Evolutionary conservation across 176 grass and related monocot genomes (phyloP).

Genomic region (Oryza meridionalis): DNA sequence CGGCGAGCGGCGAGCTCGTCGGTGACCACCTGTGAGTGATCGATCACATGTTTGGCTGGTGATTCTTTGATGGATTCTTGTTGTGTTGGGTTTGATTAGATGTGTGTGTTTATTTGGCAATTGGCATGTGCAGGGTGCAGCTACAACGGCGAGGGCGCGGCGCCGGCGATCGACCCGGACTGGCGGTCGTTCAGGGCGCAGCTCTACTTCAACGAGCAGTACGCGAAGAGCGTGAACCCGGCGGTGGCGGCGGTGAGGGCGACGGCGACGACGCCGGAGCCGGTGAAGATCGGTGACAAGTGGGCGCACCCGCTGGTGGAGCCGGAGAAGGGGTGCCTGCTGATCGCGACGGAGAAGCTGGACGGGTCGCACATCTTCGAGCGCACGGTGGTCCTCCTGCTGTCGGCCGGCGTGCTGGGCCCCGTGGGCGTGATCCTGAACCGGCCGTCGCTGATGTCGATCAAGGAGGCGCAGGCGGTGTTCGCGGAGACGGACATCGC

Average conservation of each 20-base stretch:
- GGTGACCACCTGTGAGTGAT: constrained; percentile 36
- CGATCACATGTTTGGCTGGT: background rate
- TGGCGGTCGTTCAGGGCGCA: constrained; percentile 81
- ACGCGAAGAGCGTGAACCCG: constrained; percentile 2
- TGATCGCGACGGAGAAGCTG: constrained; percentile 83
- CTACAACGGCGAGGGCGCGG: constrained; percentile 34
- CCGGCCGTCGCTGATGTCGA: constrained; percentile 92
- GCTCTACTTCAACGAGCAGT: constrained; percentile 60
- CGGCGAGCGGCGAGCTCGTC: background rate
- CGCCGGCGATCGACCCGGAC: constrained; percentile 45
- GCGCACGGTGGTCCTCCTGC: constrained; percentile 82
- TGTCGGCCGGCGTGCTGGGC: constrained; percentile 59
- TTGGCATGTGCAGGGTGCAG: constrained; percentile 50
- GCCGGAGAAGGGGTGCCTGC: constrained; percentile 84
- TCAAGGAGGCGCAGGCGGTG: constrained; percentile 79
- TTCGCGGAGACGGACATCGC: constrained; percentile 53
- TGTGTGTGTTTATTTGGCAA: background rate
- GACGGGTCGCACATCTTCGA: constrained; percentile 97
- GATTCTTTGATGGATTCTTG: background rate
- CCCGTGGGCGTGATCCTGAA: constrained; percentile 91
- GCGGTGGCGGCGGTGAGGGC: background rate
- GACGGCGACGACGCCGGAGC: background rate
- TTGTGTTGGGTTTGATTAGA: background rate
- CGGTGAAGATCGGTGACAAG: constrained; percentile 42
- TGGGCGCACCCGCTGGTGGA: constrained; percentile 84